Percentiles rank a stretch among this genome's conserved stretches.
These are phyloP conservation scores for Priceomyces castillae DNA, from an alignment of 805 yeast species.

Conservation along the genomic window DNA sequence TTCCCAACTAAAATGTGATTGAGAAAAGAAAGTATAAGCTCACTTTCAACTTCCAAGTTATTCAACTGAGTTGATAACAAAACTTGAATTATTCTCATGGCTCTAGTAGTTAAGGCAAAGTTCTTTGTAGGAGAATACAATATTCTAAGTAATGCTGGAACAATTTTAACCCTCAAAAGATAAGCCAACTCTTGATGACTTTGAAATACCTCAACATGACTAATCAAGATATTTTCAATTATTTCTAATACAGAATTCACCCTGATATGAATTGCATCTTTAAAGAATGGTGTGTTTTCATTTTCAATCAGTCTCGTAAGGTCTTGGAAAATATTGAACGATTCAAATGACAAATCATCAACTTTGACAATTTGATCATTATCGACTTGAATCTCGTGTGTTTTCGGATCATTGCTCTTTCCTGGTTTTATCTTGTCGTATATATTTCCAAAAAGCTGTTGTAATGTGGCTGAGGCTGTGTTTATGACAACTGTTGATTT, in stretches of 20 bases:
- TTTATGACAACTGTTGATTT: conserved; percentile 76
- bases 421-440: conserved; percentile 59
- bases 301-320: conserved; percentile 65
- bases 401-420: conserved; percentile 3
- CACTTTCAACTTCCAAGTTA: conserved; percentile 71
- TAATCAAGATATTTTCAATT: conserved; percentile 71
- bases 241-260: conserved; percentile 72
- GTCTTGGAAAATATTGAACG: conserved; percentile 67
- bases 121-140: conserved; percentile 51
- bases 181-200: conserved; percentile 62
- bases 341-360: conserved; percentile 60
- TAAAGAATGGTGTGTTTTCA: conserved; percentile 53
- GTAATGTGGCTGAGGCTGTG: conserved; percentile 91
- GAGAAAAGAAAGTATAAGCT: conserved; percentile 71
- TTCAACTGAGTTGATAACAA: conserved; percentile 56
- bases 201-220: conserved; percentile 56
- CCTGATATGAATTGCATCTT: conserved; percentile 52
- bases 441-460: conserved; percentile 74
- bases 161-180: conserved; percentile 62
- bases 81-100: conserved; percentile 65
- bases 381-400: conserved; percentile 34
- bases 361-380: conserved; percentile 43
- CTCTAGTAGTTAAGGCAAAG: conserved; percentile 72
- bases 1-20: conserved; percentile 68
- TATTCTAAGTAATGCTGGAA: conserved; percentile 72